Evolutionary conservation across 352 stramenopile species (phyloP).

Genomic region (Pythium coloratum): DNA sequence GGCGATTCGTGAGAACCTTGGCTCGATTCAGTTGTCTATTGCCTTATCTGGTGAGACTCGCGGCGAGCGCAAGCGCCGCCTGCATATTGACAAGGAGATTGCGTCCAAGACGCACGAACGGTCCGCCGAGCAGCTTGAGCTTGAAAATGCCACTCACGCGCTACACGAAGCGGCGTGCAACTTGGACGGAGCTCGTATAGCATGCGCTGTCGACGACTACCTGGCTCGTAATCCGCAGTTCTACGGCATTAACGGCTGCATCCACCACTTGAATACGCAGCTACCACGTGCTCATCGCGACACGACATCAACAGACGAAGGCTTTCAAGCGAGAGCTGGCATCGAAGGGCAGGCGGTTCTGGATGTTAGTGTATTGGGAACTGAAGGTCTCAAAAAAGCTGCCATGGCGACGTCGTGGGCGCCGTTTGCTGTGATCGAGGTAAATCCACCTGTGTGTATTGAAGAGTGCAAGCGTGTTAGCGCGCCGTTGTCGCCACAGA

Average conservation of each 20-base stretch:
- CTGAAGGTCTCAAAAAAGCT: constrained; percentile 32
- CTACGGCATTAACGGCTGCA: constrained; percentile 79
- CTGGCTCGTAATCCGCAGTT: constrained; percentile 62
- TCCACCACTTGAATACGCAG: constrained; percentile 65
- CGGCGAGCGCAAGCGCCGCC: constrained; percentile 45
- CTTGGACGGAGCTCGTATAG: constrained; percentile 66
- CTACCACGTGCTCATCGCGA: constrained; percentile 60
- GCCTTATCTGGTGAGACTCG: constrained; percentile 58
- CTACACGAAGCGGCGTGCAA: constrained; percentile 66
- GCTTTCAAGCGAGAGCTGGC: constrained; percentile 49
- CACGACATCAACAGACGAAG: constrained; percentile 51
- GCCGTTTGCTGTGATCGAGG: constrained; percentile 62
- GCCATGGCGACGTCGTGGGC: constrained; percentile 28
- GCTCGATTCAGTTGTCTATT: constrained; percentile 53
- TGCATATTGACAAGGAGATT: constrained; percentile 59
- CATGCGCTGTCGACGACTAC: constrained; percentile 66
- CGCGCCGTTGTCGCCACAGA: constrained; percentile 42
- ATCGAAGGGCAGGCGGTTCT: constrained; percentile 63
- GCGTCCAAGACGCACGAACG: constrained; percentile 58
- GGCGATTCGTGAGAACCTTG: constrained; percentile 46
- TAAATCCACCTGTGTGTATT: constrained; percentile 54
- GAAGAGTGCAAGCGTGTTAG: constrained; percentile 56
- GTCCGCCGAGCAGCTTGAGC: constrained; percentile 58
- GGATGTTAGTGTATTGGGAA: constrained; percentile 54
- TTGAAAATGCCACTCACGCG: constrained; percentile 66